Base-by-base conservation (phyloP, 148 eudicot genomes). In the Polygonum maritimum region DNA sequence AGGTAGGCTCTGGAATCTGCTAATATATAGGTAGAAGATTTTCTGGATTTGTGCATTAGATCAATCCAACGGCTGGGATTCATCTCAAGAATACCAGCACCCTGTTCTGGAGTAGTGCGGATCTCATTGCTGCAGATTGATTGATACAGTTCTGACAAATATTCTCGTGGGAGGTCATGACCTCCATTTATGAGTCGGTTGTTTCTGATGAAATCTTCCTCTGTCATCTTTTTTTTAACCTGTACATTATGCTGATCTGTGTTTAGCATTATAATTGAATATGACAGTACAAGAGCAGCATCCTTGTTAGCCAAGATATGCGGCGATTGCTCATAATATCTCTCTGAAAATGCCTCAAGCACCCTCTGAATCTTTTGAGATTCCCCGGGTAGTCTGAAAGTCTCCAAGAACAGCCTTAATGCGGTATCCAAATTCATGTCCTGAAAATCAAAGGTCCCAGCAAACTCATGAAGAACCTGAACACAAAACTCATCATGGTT, bases 321-420 rank as follows among this genome's bases (percentile, higher is more conserved):
- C 7, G 92, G 91, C 14, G 98, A 90, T 84, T 90, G 96, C 82
- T 92, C 91, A 82, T 87, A 92, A 74, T 92, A 92, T 80, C 97
- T 84, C 85, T 89, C 98, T 3, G 98, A 78, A 74, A 94, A 94
- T 70, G 98, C 97, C 86, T 94, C 97, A 58, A 94, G 91, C 55
- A 94, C 97, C 80, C 98, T 87, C 48, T 92, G 97, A 71, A 94
- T 94, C 88, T 94, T 94, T 81, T 92, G 98, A 21, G 98, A 92
- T 80, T 89, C 93, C 41, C 93, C 93, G 41, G 93, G 93, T 78
- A 89, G 81, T 76, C 88, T 81, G 69, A 89, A 89, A 76, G 93
- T 88, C 69, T 87, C 93, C 77, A 89, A 79, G 79, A 89, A 86
- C 35, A 86, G 73, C 40, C 91, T 85, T 79, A 89, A 76, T 26